Evolutionary conservation across 768 basidiomycete genomes (phyloP).

Genomic region (Termitomyces bulborhizus): DNA sequence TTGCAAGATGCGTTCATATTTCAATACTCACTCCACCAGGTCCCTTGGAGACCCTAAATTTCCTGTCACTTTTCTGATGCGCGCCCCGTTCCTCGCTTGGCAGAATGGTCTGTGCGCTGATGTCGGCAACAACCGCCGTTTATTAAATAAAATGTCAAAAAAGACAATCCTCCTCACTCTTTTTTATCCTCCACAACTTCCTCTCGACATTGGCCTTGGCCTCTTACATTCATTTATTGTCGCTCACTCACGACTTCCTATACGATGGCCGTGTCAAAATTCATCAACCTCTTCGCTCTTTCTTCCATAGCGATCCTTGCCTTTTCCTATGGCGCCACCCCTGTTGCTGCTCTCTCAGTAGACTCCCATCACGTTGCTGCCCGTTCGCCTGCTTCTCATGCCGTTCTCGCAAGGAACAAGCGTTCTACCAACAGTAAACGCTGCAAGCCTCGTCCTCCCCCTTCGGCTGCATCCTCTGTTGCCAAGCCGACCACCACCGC

Average conservation of each 20-base stretch:
- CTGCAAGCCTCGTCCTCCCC: slow-evolving; percentile 50
- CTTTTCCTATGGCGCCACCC: slow-evolving; percentile 37
- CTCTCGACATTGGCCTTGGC: slow-evolving; percentile 13
- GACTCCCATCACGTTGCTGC: slow-evolving; percentile 30
- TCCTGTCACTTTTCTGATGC: background rate
- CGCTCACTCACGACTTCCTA: slow-evolving; percentile 18
- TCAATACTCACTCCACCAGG: too few relatives aligned
- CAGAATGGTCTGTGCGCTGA: slow-evolving; percentile 16
- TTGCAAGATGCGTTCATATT: slow-evolving; percentile 1
- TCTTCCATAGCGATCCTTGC: slow-evolving; percentile 52
- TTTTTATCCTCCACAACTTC: slow-evolving; percentile 8
- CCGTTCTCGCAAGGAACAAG: slow-evolving; percentile 45
- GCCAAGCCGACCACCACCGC: slow-evolving; percentile 13
- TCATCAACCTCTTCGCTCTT: slow-evolving; percentile 55
- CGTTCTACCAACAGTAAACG: slow-evolving; percentile 36
- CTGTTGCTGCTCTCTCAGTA: slow-evolving; percentile 48
- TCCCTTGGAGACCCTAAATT: background rate
- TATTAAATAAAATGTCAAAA: slow-evolving; percentile 11
- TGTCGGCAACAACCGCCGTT: slow-evolving; percentile 17
- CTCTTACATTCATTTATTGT: slow-evolving; percentile 20
- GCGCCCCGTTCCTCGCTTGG: background rate
- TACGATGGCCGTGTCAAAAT: slow-evolving; percentile 38
- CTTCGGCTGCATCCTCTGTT: slow-evolving; percentile 15
- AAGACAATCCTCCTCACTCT: background rate
- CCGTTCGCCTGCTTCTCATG: slow-evolving; percentile 41